Evolutionary conservation across 192 early-diverging fungal genomes (phyloP), one percentile per base, ranked within the genome.

Genomic region (Irineochytrium annulatum): DNA sequence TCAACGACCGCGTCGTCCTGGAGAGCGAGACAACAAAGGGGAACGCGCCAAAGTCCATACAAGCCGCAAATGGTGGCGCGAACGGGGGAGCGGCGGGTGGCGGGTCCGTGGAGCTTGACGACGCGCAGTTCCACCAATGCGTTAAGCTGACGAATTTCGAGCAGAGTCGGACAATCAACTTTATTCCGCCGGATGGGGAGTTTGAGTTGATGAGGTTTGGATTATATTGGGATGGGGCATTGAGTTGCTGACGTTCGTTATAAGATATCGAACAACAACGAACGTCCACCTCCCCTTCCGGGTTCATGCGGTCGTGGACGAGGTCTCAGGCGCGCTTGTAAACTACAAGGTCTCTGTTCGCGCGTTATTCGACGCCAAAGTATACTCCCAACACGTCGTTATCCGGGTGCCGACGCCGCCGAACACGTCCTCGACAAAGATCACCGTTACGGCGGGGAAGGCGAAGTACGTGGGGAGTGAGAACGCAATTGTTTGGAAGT

Each of bases 51-150:
- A 22, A 28, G 16, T 71, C 34, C 67, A 73, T n/a, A 67, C 84
- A 19, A 78, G 79, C 68, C 82, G 87, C 44, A 90, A 91, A n/a
- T n/a, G n/a, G n/a, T n/a, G n/a, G n/a, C n/a, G n/a, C n/a, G n/a
- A n/a, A n/a, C n/a, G n/a, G n/a, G n/a, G n/a, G n/a, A n/a, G n/a
- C n/a, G n/a, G n/a, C n/a, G n/a, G n/a, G n/a, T n/a, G 67, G 60
- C 4, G 69, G 72, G 53, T 73, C 78, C 24, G 92, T 99, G 24
- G 95, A 95, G 67, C 93, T 99, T 67, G 97, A 96, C 55, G 97
- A 99, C 67, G 89, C 89, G 62, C 91, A 99, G 67, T 99, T 99
- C 81, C 97, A 99, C 70, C 97, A 99, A 77, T 98, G 97, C 71
- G 97, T 99, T 32, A 79, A 91, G 43, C 73, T 99, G 39, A 90